Evolutionary conservation across 1,284 basidiomycete genomes (phyloP).

Genomic region (Psilocybe mexicana): DNA sequence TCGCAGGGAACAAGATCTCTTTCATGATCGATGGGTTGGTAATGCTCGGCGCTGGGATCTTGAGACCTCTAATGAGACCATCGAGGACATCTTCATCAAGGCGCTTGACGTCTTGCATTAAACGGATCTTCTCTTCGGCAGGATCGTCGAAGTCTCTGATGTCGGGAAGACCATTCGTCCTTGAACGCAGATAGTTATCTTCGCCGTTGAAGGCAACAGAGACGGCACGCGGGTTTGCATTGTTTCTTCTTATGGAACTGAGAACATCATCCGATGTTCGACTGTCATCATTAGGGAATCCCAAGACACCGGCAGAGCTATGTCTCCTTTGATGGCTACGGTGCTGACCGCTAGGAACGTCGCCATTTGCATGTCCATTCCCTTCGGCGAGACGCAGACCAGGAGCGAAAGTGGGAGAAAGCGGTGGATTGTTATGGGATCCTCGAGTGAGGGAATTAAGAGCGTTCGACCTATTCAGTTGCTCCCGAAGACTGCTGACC

Average conservation of each 20-base stretch:
- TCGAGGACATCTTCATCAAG: conserved; percentile 95
- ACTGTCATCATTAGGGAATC: conserved; percentile 57
- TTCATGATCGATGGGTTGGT: conserved; percentile 93
- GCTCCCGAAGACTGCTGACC: conserved; percentile 89
- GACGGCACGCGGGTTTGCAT: conserved; percentile 86
- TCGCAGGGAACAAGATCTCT: conserved; percentile 99
- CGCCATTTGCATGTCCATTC: conserved; percentile 41
- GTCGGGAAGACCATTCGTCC: conserved; percentile 73
- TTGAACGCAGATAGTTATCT: conserved; percentile 68
- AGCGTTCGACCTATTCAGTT: conserved; percentile 92
- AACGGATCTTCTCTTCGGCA: conserved; percentile 91
- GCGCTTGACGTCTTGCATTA: conserved; percentile 90
- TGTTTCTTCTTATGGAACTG: conserved; percentile 73
- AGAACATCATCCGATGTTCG: conserved; percentile 80
- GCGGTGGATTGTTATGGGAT: conserved; percentile 65
- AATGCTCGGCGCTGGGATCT: conserved; percentile 90
- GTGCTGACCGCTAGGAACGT: conserved; percentile 33
- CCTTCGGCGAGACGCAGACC: conserved; percentile 60
- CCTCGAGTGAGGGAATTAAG: conserved; percentile 81
- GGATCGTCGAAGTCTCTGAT: conserved; percentile 81
- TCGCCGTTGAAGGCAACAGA: conserved; percentile 89
- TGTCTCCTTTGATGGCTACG: conserved; percentile 78
- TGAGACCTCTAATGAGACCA: conserved; percentile 88
- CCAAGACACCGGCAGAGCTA: conserved; percentile 82
- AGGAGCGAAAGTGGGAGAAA: conserved; percentile 82